Evolutionary conservation across 2,329 filamentous ascomycete genomes (phyloP).

Genomic region (Diplodia corticola): DNA sequence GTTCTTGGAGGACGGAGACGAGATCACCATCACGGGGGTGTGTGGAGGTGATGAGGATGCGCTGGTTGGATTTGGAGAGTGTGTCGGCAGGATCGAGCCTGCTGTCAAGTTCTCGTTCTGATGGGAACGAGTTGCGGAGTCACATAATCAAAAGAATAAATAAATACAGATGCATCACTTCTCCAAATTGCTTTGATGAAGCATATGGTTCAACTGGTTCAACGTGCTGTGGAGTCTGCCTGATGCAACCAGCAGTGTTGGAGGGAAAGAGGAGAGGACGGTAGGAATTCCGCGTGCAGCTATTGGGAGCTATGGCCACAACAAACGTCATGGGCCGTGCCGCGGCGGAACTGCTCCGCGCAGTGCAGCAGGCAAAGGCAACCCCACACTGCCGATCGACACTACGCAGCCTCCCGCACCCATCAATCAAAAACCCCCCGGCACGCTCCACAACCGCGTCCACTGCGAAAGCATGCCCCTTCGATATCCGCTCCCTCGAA

Average conservation of each 20-base stretch:
- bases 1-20: constrained; percentile 75
- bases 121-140: background rate
- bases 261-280: no score
- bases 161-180: no score
- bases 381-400: background rate
- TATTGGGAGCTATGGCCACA: constrained; percentile 14
- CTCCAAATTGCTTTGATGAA: no score
- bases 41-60: constrained; percentile 59
- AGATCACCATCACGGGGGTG: constrained; percentile 64
- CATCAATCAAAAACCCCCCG: constrained; percentile 14
- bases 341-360: constrained; percentile 7
- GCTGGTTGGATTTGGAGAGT: constrained; percentile 77
- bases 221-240: no score
- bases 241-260: no score
- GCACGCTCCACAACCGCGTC: background rate
- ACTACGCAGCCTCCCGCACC: background rate
- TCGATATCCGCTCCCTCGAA: constrained; percentile 11
- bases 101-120: constrained; percentile 26
- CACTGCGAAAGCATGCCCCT: background rate
- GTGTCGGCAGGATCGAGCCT: constrained; percentile 60
- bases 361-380: background rate
- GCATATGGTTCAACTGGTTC: no score
- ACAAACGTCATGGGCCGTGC: background rate
- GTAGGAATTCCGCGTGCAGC: constrained; percentile 3
- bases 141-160: no score